Evolutionary conservation across 2,329 filamentous ascomycete genomes (phyloP).

Genomic region (Nakataea oryzae): DNA sequence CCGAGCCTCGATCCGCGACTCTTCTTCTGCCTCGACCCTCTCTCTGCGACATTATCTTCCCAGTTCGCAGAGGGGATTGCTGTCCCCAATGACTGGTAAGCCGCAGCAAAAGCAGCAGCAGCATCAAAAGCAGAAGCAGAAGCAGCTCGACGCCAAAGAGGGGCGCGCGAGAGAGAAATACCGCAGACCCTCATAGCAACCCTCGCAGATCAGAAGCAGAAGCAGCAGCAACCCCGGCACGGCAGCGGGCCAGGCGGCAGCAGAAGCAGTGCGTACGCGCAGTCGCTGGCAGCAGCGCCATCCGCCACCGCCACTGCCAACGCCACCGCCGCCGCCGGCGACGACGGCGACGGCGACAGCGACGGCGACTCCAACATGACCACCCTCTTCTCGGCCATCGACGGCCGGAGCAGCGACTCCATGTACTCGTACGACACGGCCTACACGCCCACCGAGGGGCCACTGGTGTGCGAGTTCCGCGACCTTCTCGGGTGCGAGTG

Average conservation of each 20-base stretch:
- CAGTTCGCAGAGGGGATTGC: neutral
- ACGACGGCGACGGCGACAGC: neutral
- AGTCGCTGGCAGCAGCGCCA: too few species aligned
- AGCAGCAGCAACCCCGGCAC: neutral
- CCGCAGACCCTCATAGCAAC: neutral
- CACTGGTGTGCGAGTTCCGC: constrained; percentile 35
- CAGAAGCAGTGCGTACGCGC: neutral
- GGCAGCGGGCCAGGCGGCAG: neutral
- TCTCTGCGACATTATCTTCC: neutral
- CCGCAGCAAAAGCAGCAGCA: neutral
- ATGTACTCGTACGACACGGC: neutral
- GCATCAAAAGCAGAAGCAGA: neutral
- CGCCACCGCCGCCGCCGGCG: neutral
- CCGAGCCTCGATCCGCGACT: too few species aligned
- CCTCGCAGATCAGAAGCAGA: neutral
- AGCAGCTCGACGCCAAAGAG: neutral
- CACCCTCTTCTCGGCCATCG: neutral
- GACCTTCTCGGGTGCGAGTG: constrained; percentile 22
- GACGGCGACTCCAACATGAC: neutral
- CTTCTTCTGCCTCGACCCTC: neutral
- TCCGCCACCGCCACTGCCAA: neutral
- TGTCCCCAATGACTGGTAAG: neutral
- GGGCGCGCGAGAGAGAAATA: neutral
- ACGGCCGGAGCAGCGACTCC: neutral
- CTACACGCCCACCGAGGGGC: neutral